Conservation (phyloP, 1,284 basidiomycete genomes). For the Microbotryum saponariae region DNA sequence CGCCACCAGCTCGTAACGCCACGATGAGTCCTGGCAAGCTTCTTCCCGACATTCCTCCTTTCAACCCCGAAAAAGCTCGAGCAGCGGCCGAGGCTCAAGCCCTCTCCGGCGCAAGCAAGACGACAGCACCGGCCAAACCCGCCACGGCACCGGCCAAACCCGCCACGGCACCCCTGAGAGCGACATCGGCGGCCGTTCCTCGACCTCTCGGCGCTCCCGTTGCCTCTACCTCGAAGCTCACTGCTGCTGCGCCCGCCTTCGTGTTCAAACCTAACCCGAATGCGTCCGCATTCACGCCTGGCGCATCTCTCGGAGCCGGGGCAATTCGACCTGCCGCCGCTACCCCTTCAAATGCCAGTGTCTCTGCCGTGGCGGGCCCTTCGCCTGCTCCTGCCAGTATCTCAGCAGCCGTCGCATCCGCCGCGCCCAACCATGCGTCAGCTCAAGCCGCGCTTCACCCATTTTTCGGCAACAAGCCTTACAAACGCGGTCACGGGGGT, state of each 20-base stretch:
- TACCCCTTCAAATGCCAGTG: neutral
- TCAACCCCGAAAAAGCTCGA: constrained; percentile 54
- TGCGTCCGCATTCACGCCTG: constrained; percentile 35
- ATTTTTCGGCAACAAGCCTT: constrained; percentile 35
- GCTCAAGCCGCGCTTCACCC: constrained; percentile 22
- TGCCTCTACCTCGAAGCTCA: constrained; percentile 33
- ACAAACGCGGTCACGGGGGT: constrained; percentile 20
- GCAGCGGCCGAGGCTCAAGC: too few species aligned
- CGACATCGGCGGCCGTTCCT: constrained; percentile 13
- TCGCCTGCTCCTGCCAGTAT: neutral
- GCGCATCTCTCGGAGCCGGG: constrained; percentile 3
- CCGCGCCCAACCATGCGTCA: neutral
- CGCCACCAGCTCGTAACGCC: too few species aligned
- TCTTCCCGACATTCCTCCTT: constrained; percentile 86
- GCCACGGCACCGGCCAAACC: neutral
- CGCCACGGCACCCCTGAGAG: constrained; percentile 5
- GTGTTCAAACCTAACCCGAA: constrained; percentile 36
- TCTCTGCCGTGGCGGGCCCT: constrained; percentile 8
- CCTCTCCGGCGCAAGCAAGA: neutral
- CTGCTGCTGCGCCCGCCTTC: constrained; percentile 36
- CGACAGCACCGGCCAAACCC: neutral
- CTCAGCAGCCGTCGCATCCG: constrained; percentile 4
- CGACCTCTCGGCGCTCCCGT: neutral
- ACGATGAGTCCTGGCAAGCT: constrained; percentile 20
- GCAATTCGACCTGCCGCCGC: too few species aligned